Conservation (phyloP, 495 filamentous ascomycete genomes). For the Neurospora sublineolata region DNA sequence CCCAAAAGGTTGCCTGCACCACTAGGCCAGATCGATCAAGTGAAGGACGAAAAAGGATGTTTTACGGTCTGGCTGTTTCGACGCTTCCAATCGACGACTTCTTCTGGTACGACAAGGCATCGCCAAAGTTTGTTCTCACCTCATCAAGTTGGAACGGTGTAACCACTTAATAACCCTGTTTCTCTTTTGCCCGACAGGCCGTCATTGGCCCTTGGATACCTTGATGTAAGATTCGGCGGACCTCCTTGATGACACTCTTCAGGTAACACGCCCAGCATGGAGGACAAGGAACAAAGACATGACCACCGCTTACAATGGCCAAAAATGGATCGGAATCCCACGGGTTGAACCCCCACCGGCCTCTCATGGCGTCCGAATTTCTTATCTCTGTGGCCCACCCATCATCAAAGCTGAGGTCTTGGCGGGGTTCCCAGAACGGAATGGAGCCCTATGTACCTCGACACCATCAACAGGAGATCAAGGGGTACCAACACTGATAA, state of each 20-base stretch:
- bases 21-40: neutral
- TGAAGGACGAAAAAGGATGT: neutral
- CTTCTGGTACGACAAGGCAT: neutral
- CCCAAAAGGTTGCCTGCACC: neutral
- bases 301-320: neutral
- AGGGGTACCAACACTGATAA: slow-evolving; percentile 1
- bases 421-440: slow-evolving; percentile 12
- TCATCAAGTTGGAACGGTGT: neutral
- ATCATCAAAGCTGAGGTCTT: slow-evolving; percentile 6
- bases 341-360: slow-evolving; percentile 12
- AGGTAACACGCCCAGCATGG: neutral
- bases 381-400: slow-evolving; percentile 13
- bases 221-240: neutral
- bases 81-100: neutral
- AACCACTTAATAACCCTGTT: neutral
- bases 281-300: neutral
- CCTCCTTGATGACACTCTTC: neutral
- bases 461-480: neutral
- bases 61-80: neutral
- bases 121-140: neutral
- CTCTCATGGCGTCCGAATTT: slow-evolving; percentile 1
- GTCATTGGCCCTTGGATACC: neutral
- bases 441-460: slow-evolving; percentile 6
- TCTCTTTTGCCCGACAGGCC: neutral
- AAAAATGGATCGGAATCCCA: slow-evolving; percentile 6